Percentiles rank a stretch among this genome's conserved stretches.
Evolutionary conservation across 2,329 filamentous ascomycete genomes (phyloP).

Genomic region (Chrysosporium queenslandicum): DNA sequence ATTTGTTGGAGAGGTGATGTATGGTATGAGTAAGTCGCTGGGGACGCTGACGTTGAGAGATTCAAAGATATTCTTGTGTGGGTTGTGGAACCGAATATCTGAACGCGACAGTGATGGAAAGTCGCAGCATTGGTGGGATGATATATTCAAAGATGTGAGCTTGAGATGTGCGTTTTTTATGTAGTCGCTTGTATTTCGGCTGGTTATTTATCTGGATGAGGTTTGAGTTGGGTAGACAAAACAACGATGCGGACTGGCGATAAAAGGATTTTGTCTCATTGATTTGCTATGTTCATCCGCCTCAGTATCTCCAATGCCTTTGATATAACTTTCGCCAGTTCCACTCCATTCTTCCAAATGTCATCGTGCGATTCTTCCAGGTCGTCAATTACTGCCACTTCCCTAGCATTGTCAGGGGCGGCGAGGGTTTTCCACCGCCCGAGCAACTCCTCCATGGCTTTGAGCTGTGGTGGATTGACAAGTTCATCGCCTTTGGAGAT

Average conservation of each 20-base stretch:
- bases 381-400: conserved; percentile 31
- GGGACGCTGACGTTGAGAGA: conserved; percentile 14
- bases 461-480: conserved; percentile 31
- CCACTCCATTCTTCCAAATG: conserved; percentile 33
- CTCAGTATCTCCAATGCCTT: conserved; percentile 25
- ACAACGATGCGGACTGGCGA: neutral
- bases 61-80: conserved; percentile 10
- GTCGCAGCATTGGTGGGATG: conserved; percentile 14
- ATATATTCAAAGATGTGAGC: conserved; percentile 13
- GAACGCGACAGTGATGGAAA: neutral
- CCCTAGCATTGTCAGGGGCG: conserved; percentile 32
- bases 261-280: neutral
- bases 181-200: too few species aligned
- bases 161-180: conserved; percentile 13
- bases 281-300: conserved; percentile 16
- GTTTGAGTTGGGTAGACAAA: neutral
- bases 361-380: conserved; percentile 35
- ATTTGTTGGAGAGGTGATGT: conserved; percentile 7
- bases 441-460: conserved; percentile 43
- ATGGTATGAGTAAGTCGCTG: conserved; percentile 10
- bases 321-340: conserved; percentile 32
- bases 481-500: conserved; percentile 35
- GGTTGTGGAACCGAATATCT: conserved; percentile 7
- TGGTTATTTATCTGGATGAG: too few species aligned
- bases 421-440: conserved; percentile 41